Percentiles rank a stretch among this genome's conserved stretches.
phyloP scores from a whole-genome alignment of 2,329 filamentous ascomycete species.

The Fusarium sororula region DNA sequence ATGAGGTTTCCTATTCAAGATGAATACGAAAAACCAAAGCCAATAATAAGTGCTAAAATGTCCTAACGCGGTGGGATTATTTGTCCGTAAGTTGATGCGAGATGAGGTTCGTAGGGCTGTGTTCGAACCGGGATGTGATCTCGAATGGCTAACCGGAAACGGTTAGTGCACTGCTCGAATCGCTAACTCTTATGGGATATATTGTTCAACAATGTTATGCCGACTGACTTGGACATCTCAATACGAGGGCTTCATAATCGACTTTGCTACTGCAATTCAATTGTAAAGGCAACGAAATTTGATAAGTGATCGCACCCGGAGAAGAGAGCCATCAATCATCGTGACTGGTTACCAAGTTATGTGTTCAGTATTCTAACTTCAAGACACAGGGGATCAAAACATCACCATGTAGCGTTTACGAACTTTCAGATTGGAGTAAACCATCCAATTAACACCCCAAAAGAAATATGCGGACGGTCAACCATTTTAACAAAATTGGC shows the following conservation, averaged over 20 bases:
- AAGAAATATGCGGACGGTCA: too few relatives aligned
- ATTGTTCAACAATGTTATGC: not conserved
- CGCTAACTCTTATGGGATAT: not conserved
- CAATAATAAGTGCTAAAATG: conserved; percentile 8
- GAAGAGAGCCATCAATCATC: not conserved
- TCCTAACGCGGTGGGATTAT: conserved; percentile 6
- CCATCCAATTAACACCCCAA: too few relatives aligned
- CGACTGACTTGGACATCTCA: not conserved
- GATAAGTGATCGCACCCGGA: not conserved
- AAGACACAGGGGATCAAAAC: not conserved
- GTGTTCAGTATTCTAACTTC: not conserved
- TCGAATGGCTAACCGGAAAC: conserved; percentile 12
- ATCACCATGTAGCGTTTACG: not conserved
- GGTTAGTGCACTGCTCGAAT: conserved; percentile 18
- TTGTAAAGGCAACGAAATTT: not conserved
- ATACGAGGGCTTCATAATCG: not conserved
- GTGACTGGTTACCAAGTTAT: not conserved
- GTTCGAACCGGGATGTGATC: conserved; percentile 14
- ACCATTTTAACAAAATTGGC: not conserved
- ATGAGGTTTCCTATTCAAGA: conserved; percentile 32
- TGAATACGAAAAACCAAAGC: not conserved
- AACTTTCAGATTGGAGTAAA: not conserved
- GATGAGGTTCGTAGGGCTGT: conserved; percentile 29
- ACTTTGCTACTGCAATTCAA: not conserved
- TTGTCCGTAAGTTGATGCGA: conserved; percentile 10